Conservation (phyloP, 305 asterid genomes). For the Striga hermonthica region DNA sequence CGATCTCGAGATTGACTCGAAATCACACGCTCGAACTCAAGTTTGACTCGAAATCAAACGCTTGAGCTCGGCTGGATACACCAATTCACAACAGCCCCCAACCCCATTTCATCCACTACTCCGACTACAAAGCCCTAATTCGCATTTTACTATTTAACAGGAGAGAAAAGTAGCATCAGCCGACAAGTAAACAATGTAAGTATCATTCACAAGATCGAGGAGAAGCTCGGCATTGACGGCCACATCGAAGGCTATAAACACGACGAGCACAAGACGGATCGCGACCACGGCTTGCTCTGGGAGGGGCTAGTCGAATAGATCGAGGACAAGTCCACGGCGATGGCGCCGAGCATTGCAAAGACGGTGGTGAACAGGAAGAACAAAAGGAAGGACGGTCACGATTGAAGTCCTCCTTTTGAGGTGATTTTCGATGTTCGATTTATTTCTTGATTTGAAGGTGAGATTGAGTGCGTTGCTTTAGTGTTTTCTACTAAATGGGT, state of each 20-base stretch:
- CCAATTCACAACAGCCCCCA: too few species aligned
- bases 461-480: background rate
- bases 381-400: constrained; percentile 32
- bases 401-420: constrained; percentile 16
- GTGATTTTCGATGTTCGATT: background rate
- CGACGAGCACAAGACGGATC: constrained; percentile 8
- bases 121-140: background rate
- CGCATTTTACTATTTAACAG: background rate
- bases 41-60: too few species aligned
- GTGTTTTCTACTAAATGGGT: too few species aligned
- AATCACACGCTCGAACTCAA: too few species aligned
- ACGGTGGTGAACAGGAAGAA: constrained; percentile 32
- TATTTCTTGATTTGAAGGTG: background rate
- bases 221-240: constrained; percentile 50
- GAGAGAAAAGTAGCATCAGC: background rate
- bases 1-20: too few species aligned
- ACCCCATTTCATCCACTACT: too few species aligned
- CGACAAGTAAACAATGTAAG: constrained; percentile 38
- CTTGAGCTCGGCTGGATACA: too few species aligned
- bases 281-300: constrained; percentile 7
- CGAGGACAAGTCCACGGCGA: constrained; percentile 31
- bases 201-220: constrained; percentile 51
- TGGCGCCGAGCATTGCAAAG: constrained; percentile 22
- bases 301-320: too few species aligned
- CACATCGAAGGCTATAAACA: constrained; percentile 39